Conservation (phyloP, 202 grass and related monocot species). For the Schoenoplectus tabernaemontani region DNA sequence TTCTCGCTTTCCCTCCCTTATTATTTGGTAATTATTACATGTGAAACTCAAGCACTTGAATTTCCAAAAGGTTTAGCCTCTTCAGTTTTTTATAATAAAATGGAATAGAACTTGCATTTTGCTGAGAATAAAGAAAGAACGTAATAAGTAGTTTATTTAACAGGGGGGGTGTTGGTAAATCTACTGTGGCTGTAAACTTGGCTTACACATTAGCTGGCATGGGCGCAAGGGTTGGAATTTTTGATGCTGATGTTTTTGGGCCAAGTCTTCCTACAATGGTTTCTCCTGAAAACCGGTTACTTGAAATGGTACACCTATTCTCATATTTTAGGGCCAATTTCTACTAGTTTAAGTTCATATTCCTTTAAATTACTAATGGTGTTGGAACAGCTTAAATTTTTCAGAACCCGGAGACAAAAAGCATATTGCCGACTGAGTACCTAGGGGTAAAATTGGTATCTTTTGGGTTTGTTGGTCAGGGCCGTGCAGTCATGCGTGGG, state of each 20-base stretch:
- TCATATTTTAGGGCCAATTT: slow-evolving; percentile 28
- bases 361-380: slow-evolving; percentile 43
- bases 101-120: background rate
- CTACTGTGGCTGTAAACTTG: slow-evolving; percentile 88
- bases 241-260: slow-evolving; percentile 90
- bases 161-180: slow-evolving; percentile 98
- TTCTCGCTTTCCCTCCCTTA: background rate
- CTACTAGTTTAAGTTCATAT: slow-evolving; percentile 36
- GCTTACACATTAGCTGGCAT: slow-evolving; percentile 88
- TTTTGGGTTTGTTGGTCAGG: slow-evolving; percentile 96
- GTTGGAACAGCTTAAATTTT: slow-evolving; percentile 65
- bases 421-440: slow-evolving; percentile 76
- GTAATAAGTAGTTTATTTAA: background rate
- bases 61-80: too few species aligned
- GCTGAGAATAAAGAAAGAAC: too few species aligned
- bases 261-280: slow-evolving; percentile 98
- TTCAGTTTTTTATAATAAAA: background rate
- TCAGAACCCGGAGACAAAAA: slow-evolving; percentile 90
- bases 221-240: slow-evolving; percentile 95
- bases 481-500: slow-evolving; percentile 89
- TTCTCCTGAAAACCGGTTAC: slow-evolving; percentile 77
- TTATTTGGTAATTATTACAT: background rate
- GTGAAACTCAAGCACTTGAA: background rate
- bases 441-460: slow-evolving; percentile 95
- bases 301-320: slow-evolving; percentile 70